These are phyloP conservation scores for Neurospora pannonica DNA, from an alignment of 495 filamentous ascomycete genomes.

Conservation along the genomic window DNA sequence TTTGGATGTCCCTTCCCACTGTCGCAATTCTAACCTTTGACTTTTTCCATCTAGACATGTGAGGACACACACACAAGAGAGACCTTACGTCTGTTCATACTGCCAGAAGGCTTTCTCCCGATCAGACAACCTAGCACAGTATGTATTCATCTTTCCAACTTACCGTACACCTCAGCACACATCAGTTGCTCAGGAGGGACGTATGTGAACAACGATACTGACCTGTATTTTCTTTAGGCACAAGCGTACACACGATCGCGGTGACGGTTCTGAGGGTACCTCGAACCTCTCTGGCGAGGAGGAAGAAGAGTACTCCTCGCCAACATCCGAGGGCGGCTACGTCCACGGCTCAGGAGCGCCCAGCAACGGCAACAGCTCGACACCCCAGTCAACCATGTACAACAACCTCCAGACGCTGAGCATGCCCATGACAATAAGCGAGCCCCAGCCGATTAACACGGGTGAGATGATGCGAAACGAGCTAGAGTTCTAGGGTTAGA, in stretches of 20 bases:
- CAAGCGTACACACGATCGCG: conserved; percentile 85
- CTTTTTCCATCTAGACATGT: conserved; percentile 67
- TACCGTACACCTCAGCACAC: conserved; percentile 11
- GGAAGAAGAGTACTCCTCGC: conserved; percentile 61
- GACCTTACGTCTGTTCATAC: conserved; percentile 91
- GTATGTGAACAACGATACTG: conserved; percentile 14
- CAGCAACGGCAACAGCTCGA: conserved; percentile 24
- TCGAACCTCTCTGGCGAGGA: conserved; percentile 64
- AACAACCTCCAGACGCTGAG: conserved; percentile 44
- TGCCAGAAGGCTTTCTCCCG: conserved; percentile 98
- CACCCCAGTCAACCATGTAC: conserved; percentile 25
- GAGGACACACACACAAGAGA: conserved; percentile 97
- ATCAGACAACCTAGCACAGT: conserved; percentile 98
- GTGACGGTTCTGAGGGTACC: conserved; percentile 59
- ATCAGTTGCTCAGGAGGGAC: conserved; percentile 4
- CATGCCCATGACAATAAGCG: conserved; percentile 51
- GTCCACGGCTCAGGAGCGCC: conserved; percentile 35
- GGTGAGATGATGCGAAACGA: conserved; percentile 29
- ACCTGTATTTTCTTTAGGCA: conserved; percentile 48
- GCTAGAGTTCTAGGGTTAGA: conserved; percentile 22
- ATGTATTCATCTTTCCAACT: conserved; percentile 37
- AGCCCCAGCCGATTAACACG: conserved; percentile 34
- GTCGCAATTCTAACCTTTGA: conserved; percentile 45
- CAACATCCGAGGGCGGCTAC: conserved; percentile 50
- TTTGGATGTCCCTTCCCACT: conserved; percentile 32